phyloP scores from a whole-genome alignment of 352 stramenopile genomes.

The Phytopythium helicoides region DNA sequence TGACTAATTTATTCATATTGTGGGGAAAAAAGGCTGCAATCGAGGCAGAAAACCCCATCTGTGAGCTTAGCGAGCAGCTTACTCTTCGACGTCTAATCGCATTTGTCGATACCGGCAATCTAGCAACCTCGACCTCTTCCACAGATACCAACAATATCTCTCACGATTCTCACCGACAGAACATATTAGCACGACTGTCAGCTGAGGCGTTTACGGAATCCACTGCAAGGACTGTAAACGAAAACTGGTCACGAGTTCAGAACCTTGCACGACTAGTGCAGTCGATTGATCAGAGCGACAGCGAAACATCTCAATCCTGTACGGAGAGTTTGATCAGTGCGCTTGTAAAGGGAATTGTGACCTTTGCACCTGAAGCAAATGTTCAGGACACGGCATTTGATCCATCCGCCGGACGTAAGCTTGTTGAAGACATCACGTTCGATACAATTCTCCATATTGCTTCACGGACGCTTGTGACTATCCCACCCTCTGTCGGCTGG shows the following conservation, averaged over 20 bases:
- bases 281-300: slow-evolving; percentile 39
- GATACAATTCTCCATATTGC: slow-evolving; percentile 81
- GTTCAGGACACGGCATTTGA: slow-evolving; percentile 16
- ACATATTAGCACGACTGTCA: slow-evolving; percentile 58
- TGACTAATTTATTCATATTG: slow-evolving; percentile 1
- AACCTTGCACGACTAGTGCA: slow-evolving; percentile 53
- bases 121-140: slow-evolving; percentile 2
- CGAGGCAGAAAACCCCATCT: slow-evolving; percentile 40
- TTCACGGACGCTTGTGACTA: slow-evolving; percentile 53
- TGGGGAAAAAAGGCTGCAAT: slow-evolving; percentile 14
- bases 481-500: slow-evolving; percentile 34
- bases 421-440: slow-evolving; percentile 65
- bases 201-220: slow-evolving; percentile 41
- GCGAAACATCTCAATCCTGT: slow-evolving; percentile 3
- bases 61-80: slow-evolving; percentile 53
- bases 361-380: neutral
- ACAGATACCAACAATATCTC: neutral
- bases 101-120: slow-evolving; percentile 26
- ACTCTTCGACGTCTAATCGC: slow-evolving; percentile 72
- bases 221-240: slow-evolving; percentile 33
- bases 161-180: slow-evolving; percentile 41
- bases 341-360: slow-evolving; percentile 6
- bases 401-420: slow-evolving; percentile 9
- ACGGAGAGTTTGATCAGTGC: slow-evolving; percentile 1
- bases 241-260: slow-evolving; percentile 47